phyloP scores from a whole-genome alignment of 2,329 filamentous ascomycete species.

The Neopestalotiopsis sp. region DNA sequence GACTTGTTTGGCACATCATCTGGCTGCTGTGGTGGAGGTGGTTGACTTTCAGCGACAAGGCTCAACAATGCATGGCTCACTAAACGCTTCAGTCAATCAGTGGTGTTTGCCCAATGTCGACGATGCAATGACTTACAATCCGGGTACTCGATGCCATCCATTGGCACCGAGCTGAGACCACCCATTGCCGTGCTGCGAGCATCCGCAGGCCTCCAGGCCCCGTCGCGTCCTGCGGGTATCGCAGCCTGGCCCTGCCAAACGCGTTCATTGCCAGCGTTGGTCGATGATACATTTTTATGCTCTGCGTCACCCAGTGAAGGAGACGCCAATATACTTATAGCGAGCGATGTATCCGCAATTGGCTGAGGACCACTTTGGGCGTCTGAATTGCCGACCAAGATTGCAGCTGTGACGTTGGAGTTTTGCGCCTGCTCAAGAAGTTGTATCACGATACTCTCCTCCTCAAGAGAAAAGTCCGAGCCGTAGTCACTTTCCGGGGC shows the following conservation, averaged over 20 bases:
- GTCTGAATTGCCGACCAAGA: neutral
- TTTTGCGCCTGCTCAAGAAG: slow-evolving; percentile 26
- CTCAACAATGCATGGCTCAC: slow-evolving; percentile 53
- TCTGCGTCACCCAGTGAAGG: neutral
- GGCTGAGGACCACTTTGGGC: neutral
- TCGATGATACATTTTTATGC: slow-evolving; percentile 8
- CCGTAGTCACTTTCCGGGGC: slow-evolving; percentile 36
- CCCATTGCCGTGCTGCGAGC: neutral
- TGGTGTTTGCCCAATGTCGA: slow-evolving; percentile 28
- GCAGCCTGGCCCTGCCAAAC: slow-evolving; percentile 14
- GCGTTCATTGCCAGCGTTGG: neutral
- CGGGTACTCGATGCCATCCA: slow-evolving; percentile 49
- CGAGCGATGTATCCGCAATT: slow-evolving; percentile 6
- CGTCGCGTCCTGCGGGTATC: slow-evolving; percentile 8
- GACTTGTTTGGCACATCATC: neutral
- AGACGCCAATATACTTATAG: slow-evolving; percentile 1
- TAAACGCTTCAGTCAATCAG: slow-evolving; percentile 72
- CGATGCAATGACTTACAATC: slow-evolving; percentile 50
- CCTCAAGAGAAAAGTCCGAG: slow-evolving; percentile 37
- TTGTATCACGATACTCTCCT: slow-evolving; percentile 34
- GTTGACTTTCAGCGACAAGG: slow-evolving; percentile 23
- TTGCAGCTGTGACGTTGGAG: neutral
- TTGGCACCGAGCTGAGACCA: slow-evolving; percentile 17
- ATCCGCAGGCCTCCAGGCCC: neutral
- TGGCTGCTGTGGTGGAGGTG: slow-evolving; percentile 20